Percentiles rank a stretch among this genome's conserved stretches.
These are phyloP conservation scores for Astrephomene gubernaculifera DNA, from an alignment of 139 green algal genomes.

Conservation along the genomic window DNA sequence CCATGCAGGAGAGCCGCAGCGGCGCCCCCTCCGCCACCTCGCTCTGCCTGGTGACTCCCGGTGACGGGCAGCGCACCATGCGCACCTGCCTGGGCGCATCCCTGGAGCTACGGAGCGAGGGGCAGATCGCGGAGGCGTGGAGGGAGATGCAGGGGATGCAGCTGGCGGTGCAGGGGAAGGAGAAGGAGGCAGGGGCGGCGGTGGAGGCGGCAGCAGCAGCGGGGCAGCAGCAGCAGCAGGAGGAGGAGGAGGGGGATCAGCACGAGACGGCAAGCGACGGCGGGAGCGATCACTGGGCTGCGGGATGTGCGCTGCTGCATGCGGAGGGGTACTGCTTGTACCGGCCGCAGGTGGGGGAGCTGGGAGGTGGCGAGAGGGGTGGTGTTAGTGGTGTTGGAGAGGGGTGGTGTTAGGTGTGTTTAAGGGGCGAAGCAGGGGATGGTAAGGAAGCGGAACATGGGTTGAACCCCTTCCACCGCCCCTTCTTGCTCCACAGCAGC, in stretches of 20 bases:
- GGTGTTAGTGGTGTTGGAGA: not conserved
- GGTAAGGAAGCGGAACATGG: no score
- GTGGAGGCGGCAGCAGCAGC: no score
- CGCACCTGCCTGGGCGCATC: slow-evolving; percentile 87
- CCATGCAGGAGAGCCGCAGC: slow-evolving; percentile 3
- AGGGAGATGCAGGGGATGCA: no score
- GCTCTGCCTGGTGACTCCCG: slow-evolving; percentile 83
- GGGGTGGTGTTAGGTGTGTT: no score
- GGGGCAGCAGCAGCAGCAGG: no score
- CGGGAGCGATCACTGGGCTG: no score
- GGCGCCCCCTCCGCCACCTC: slow-evolving; percentile 65
- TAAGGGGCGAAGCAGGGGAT: no score
- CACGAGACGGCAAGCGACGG: no score
- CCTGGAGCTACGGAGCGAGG: slow-evolving; percentile 57
- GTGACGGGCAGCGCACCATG: slow-evolving; percentile 95
- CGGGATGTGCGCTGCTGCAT: slow-evolving; percentile 69
- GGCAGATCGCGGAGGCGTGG: slow-evolving; percentile 57
- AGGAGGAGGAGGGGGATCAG: no score
- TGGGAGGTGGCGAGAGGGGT: not conserved
- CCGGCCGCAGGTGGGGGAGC: slow-evolving; percentile 50
- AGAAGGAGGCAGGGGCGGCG: no score
- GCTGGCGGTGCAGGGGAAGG: no score
- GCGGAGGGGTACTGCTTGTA: slow-evolving; percentile 89
- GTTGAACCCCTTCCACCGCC: not conserved
- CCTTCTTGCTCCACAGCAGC: not conserved